Base-by-base conservation (phyloP, 2,329 filamentous ascomycete genomes). In the Aspergillus sp. region DNA sequence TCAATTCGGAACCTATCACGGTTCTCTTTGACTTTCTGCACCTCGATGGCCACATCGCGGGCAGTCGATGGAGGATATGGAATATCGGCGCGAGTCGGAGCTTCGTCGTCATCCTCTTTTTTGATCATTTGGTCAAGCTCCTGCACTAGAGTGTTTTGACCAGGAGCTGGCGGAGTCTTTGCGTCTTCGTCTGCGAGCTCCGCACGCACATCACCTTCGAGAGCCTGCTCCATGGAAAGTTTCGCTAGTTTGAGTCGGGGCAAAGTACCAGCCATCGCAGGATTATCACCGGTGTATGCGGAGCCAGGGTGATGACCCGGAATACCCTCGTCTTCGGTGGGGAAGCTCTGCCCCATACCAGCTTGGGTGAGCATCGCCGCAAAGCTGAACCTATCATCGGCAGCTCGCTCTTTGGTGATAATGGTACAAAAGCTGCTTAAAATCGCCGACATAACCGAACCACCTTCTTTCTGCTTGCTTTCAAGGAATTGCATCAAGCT, bases 11-110 rank as follows among this genome's bases (percentile, higher is more conserved):
- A 96, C 17, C 93, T 85, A 68, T 98, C 93, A 20, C 95, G 87
- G 68, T 96, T 91, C 74, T 99, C 95, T 63, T 91, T 90, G 9
- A 98, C 86, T 71, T 93, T 95, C 69, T 95, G 91, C 67, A 98
- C 92, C 74, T 98, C 95, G 79, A 97, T 90, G 27, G 91, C 86
- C 7, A 99, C 92, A 67, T 99, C 95, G 60, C 93, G 85, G 3
- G 92, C 91, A 17, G 92, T 85, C 0, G 93, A 96, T 5, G 92
- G 89, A 1, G 95, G 95, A 20, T 96, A 85, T 2, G 95, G 93
- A 20, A 98, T 84, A 22, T 93, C 89, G 15, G 88, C 82, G 44
- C 93, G 85, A 48, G 80, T 88, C 2, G 93, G 93, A 0, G 83
- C 90, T 70, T 98, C 95, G 24, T 89, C 88, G 51, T 89, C 89